Evolutionary conservation across 257 asterid genomes (phyloP), one percentile per base, ranked within the genome.

Genomic region (Rehmannia glutinosa): DNA sequence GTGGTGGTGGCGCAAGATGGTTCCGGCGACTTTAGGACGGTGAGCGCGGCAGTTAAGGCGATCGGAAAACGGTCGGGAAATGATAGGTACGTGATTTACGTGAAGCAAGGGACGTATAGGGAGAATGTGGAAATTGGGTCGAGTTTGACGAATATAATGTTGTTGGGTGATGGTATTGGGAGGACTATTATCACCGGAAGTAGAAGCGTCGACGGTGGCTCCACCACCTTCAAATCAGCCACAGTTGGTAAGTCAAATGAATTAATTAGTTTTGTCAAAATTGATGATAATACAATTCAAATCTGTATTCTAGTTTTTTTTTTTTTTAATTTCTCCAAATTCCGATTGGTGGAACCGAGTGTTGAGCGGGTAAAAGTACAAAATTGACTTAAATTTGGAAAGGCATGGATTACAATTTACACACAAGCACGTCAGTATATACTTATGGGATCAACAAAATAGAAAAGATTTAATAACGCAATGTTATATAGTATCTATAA

Each of bases 121-220:
- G 99, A 94, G 77, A 88, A 85, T 66, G 95, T 91, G 64, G 78
- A 80, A 1, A 84, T 94, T 16, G 94, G 80, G 47, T 33, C 32
- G 17, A 76, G 72, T 25, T 58, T 83, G 76, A 78, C 46, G 83
- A 84, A 90, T 77, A 81, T 92, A 3, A 92, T 82, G 95, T 61
- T 92, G 66, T 47, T 87, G 50, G 98, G 97, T 15, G 98, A 90
- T 61, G 98, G 97, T 0, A 92, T 90, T 58, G 97, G 97, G 65
- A 83, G 45, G 74, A 92, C 98, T 0, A 78, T 92, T n/a, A 92
- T 92, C 59, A 89, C 96, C 38, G 97, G 98, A 42, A 87, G 94
- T 65, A 77, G 63, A 42, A 89, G 97, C 60, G 91, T 87, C 52
- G 92, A 75, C 53, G 92, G 97, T 6, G 90, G 91, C 62, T 63